Evolutionary conservation across 2,329 filamentous ascomycete genomes (phyloP), one percentile per base, ranked within the genome.

Genomic region (Pezicula neosporulosa): DNA sequence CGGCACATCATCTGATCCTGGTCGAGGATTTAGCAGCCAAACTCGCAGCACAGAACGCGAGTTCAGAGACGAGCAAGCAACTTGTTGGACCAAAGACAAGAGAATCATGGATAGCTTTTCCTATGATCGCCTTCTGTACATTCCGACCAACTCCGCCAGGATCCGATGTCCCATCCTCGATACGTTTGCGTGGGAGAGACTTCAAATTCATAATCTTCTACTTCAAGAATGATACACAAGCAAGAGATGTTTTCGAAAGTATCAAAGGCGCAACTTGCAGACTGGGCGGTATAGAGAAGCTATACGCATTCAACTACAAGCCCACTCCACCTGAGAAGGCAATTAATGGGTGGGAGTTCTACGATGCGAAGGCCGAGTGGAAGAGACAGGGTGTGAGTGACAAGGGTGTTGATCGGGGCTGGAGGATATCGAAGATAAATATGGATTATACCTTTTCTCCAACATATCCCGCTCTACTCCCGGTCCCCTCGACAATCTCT

Each of bases 121-220:
- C 93, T 21, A 92, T 97, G 71, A 90, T 99, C 63, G 82, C 82
- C 38, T 82, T 86, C 63, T 96, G 92, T 71, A 83, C 81, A 21
- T 83, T 93, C 59, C 83, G 90, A 53, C 87, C 90, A 27, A 84
- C 86, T 44, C 86, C 88, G 16, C 77, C 82, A 6, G 76, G 78
- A 12, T 87, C 87, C 52, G 81, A 83, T 47, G 81, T 90, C 55
- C 80, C 84, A 30, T 90, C 92, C 6, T 89, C 89, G 3, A 90
- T 99, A 65, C 87, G 93, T 48, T 75, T 99, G 55, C 86, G 91
- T 48, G 91, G 92, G 66, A 88, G 93, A 52, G 94, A 99, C 74
- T 97, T 99, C 68, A 93, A 84, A 45, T 96, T 92, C 70, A 85
- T 96, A 55, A 92, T 89, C 55, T 92, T 99, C 72, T 91, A 92